Evolutionary conservation across 805 yeast genomes (phyloP).

Genomic region (Hanseniaspora mollemarum): DNA sequence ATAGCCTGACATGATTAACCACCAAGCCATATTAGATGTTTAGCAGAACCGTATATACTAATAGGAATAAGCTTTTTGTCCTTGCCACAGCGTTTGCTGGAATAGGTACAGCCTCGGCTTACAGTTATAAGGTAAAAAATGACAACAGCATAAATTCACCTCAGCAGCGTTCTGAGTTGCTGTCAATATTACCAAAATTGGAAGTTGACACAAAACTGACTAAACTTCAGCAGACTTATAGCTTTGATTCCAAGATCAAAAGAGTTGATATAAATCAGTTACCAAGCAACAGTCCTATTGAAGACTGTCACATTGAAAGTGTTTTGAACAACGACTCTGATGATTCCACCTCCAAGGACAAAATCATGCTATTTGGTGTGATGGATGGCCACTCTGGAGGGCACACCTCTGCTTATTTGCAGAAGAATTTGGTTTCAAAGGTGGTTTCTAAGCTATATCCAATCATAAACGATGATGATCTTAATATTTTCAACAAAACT

Average conservation of each 20-base stretch:
- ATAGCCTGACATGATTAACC: too few species aligned
- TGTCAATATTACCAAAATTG: conserved; percentile 49
- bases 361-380: conserved; percentile 91
- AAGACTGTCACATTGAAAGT: conserved; percentile 83
- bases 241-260: conserved; percentile 68
- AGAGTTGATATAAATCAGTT: conserved; percentile 84
- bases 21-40: too few species aligned
- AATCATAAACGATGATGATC: conserved; percentile 38
- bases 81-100: neutral
- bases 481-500: conserved; percentile 65
- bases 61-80: neutral
- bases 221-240: conserved; percentile 65
- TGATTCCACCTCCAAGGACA: conserved; percentile 48
- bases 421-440: conserved; percentile 63
- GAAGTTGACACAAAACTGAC: conserved; percentile 62
- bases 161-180: conserved; percentile 18
- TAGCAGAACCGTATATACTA: neutral
- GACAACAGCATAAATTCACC: neutral
- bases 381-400: conserved; percentile 98
- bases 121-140: neutral
- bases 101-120: neutral
- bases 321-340: conserved; percentile 38
- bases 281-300: conserved; percentile 86
- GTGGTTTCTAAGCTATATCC: conserved; percentile 70
- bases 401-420: conserved; percentile 75